Evolutionary conservation across 2,329 filamentous ascomycete species (phyloP), one percentile per base, ranked within the genome.

Genomic region (Fusarium sp.): DNA sequence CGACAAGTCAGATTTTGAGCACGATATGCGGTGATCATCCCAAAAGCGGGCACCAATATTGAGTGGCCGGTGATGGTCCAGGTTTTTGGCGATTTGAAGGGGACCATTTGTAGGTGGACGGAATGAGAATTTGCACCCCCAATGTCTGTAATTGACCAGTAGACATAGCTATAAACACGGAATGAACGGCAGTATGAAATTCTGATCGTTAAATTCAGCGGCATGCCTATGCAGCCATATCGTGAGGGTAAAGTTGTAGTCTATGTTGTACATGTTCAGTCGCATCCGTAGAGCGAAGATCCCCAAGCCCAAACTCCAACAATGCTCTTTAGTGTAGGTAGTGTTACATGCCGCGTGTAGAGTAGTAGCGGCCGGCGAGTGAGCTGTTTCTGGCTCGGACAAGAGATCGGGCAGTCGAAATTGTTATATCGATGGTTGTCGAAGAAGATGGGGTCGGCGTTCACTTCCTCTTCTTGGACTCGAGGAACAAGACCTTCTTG

Each of bases 401-500:
- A 66, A 40, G 51, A 62, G 48, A 41, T 32, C 43, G 40, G 48
- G 43, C 25, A 50, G 37, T 55, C 42, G 34, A 46, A 25, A 43
- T 41, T 49, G 8, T 54, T 63, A 57, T 47, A 58, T 49, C 49
- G 58, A 49, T 59, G 54, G 63, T 75, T 59, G 53, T 61, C 54
- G 60, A 65, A 51, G 28, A 53, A 60, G 37, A 25, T 32, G 47
- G 51, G 20, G 13, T 14, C 20, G 25, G 42, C 27, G 45, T 57
- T 69, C 82, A 87, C 82, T 87, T 90, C 79, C 91, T 91, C 79
- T 93, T 92, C 80, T 97, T 98, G 78, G 93, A 90, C 80, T 99
- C 96, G 60, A 98, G 88, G 82, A 99, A 99, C 30, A 99, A 87
- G 32, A 99, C 96, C 83, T 97, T 92, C 85, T 95, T 93, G 80